Evolutionary conservation across 164 flowering plant species (phyloP), one percentile per base, ranked within the genome.

Genomic region (Nymphaea colorata): DNA sequence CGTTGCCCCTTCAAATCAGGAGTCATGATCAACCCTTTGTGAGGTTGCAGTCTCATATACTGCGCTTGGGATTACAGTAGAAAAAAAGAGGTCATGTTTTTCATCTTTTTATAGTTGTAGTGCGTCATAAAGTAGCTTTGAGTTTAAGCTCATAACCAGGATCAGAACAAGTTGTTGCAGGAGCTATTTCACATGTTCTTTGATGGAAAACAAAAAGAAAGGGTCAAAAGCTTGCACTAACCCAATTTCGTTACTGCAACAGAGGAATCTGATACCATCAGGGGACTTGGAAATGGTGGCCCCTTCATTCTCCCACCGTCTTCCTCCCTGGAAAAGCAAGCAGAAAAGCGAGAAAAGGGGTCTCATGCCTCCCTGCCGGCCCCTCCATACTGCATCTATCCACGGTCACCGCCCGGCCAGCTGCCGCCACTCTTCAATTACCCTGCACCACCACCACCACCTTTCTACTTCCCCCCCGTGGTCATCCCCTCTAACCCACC

Each of bases 391-490:
- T 88, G 93, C 72, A 65, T 73, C n/a, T 43, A 74, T 66, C 90
- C 96, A 42, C 90, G 91, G 15, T 57, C 80, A 59, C 25, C 67
- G 84, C 0, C 86, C 89, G n/a, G 66, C 87, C 83, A 85, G 65
- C 17, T 78, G 68, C 82, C 44, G n/a, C 43, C 6, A 66, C 68
- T 59, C 72, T 55, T 36, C 70, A 44, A 70, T 7, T 74, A 76
- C 43, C 36, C 36, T 25, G 44, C 79, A 8, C 77, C 83, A 4
- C 81, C 85, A 64, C 67, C 84, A 7, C 74, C 78, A 1, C 51
- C 73, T 17, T 70, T 44, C 55, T 62, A 66, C 41, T 7, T 67
- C 14, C 67, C 84, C 12, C 86, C 88, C 0, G 10, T 61, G 42
- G 18, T 11, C 64, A 12, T 17, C 42, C 79, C 85, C 3, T 73